phyloP scores from a whole-genome alignment of 768 basidiomycete species.

The Candolleomyces aberdarensis region DNA sequence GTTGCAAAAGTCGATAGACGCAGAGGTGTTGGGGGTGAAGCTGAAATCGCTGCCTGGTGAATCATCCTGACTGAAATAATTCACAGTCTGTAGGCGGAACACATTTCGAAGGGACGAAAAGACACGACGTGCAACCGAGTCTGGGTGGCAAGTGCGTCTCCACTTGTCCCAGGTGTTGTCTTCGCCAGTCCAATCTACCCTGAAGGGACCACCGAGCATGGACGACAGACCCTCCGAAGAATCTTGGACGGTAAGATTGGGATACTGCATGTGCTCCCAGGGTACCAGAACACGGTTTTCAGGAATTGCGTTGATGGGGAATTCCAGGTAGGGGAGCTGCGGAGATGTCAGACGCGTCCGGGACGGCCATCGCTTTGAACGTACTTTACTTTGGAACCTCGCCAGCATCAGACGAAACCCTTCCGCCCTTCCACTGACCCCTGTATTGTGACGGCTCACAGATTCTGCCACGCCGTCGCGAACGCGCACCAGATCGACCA shows the following conservation, averaged over 20 bases:
- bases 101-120: conserved; percentile 55
- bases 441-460: conserved; percentile 44
- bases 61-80: conserved; percentile 17
- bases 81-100: conserved; percentile 20
- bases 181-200: conserved; percentile 72
- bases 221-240: conserved; percentile 35
- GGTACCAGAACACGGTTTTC: conserved; percentile 86
- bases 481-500: conserved; percentile 74
- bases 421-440: conserved; percentile 64
- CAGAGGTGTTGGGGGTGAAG: conserved; percentile 54
- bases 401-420: conserved; percentile 72
- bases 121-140: conserved; percentile 69
- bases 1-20: conserved; percentile 63
- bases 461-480: conserved; percentile 53
- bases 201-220: conserved; percentile 52
- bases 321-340: conserved; percentile 82
- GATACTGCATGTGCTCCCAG: conserved; percentile 69
- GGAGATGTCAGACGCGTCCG: background rate
- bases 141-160: conserved; percentile 75
- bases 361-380: conserved; percentile 11
- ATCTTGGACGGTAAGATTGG: conserved; percentile 54
- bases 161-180: conserved; percentile 88
- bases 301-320: conserved; percentile 82
- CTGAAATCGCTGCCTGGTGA: conserved; percentile 47
- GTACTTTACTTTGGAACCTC: conserved; percentile 56